These are phyloP conservation scores for Gnomoniopsis sp. DNA, from an alignment of 2,329 filamentous ascomycete species.

Conservation along the genomic window DNA sequence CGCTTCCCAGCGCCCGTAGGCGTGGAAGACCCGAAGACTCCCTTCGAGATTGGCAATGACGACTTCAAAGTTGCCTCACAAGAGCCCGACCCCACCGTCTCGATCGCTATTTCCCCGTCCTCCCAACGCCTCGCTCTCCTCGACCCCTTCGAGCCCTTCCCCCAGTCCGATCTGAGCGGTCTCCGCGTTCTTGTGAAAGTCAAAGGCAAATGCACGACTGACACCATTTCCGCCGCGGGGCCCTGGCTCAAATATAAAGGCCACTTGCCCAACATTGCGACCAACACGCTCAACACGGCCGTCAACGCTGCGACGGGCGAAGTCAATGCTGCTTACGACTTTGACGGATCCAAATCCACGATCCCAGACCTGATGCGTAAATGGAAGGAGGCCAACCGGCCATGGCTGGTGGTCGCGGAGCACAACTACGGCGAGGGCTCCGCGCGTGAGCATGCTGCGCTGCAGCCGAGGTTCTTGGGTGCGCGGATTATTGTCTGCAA, in stretches of 20 bases:
- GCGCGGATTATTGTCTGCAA: slow-evolving; percentile 78
- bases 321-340: slow-evolving; percentile 88
- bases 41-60: slow-evolving; percentile 76
- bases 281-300: slow-evolving; percentile 95
- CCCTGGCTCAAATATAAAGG: slow-evolving; percentile 99
- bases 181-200: slow-evolving; percentile 93
- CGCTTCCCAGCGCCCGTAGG: slow-evolving; percentile 79
- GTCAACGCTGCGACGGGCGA: slow-evolving; percentile 89
- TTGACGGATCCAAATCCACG: slow-evolving; percentile 68
- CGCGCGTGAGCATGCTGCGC: slow-evolving; percentile 82
- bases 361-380: slow-evolving; percentile 84
- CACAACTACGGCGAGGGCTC: slow-evolving; percentile 92
- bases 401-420: slow-evolving; percentile 95
- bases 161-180: slow-evolving; percentile 66
- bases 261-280: slow-evolving; percentile 94
- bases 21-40: slow-evolving; percentile 55
- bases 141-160: slow-evolving; percentile 86
- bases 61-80: slow-evolving; percentile 71
- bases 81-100: slow-evolving; percentile 64
- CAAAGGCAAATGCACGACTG: slow-evolving; percentile 95
- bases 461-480: slow-evolving; percentile 80
- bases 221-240: slow-evolving; percentile 95
- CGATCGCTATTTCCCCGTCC: slow-evolving; percentile 78
- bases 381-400: slow-evolving; percentile 72
- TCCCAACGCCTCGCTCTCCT: slow-evolving; percentile 87